Base-by-base conservation (phyloP, 1,139 yeast genomes). In the Pneumocystis murina region DNA sequence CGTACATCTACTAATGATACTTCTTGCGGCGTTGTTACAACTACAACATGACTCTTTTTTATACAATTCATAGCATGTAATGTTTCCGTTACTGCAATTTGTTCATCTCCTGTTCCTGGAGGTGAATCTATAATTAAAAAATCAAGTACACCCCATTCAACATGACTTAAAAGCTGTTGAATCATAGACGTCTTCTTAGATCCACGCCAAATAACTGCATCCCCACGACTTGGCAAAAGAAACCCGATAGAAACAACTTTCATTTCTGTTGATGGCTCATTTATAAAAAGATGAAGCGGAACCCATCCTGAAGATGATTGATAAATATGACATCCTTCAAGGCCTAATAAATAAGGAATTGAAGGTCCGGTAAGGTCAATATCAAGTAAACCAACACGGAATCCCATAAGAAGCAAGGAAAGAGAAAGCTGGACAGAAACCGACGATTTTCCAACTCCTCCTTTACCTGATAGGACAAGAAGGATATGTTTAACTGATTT, bases 131-230 rank as follows among this genome's bases (percentile, higher is more conserved):
- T 91, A 59, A 94, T 76, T 64, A 94, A 75, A 72, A 88, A 94
- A 73, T 91, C 97, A 61, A 78, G 72, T 20, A 80, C 80, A 0
- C 90, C 96, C 98, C 98, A 94, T 24, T 83, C 82, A 0, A 92
- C 96, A 72, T 92, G 97, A 67, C 84, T 83, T 60, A 94, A 78
- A 71, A 94, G 91, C 74, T 94, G 99, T 65, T 92, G 81, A 59
- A 94, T 87, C 97, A 94, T 92, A 30, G 97, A 96, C 0, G 97
- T 91, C 73, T 94, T 94, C 74, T 91, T 90, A 1, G 99, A 98
- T 0, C 99, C 99, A 71, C 97, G 79, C 99, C 99, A 94, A 8
- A 92, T 97, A 40, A 94, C 95, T 28, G 95, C 84, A 70, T 86
- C 87, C 35, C 95, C 95, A 65, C 97, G 76, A 71, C 87, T 84